Evolutionary conservation across 208 protist species (phyloP), one percentile per base, ranked within the genome.

Genomic region (Leptomonas seymouri): DNA sequence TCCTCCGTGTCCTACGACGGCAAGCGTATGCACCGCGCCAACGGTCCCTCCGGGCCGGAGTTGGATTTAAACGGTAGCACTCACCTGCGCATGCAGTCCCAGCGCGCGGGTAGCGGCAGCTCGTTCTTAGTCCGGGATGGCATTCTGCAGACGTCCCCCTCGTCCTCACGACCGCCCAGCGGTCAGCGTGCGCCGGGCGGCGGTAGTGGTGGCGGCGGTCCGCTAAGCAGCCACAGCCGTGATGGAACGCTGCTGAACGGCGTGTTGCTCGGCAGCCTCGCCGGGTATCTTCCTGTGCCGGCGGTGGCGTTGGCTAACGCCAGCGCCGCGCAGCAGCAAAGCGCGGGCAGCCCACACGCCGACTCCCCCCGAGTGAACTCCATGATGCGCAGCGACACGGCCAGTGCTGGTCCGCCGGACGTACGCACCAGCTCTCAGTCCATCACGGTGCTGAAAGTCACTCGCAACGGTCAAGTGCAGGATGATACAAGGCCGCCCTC

Each of bases 371-470:
- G 45, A 7, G 59, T 54, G 2, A 64, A 42, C 28, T 7, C 15
- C 3, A 44, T 1, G 18, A 5, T 45, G 28, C 27, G 28, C 42
- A 27, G 28, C 55, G 6, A 12, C 3, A 21, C 6, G n/a, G 30
- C 28, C 3, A 30, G 45, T 16, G 25, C 36, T 1, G 46, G 3
- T 27, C 48, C 53, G n/a, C 61, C 30, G 15, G 61, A 63, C 25
- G 3, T 56, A 1, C 61, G 45, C 49, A 58, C 34, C 41, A 64
- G 61, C 36, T 31, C 30, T 6, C 69, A 75, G 31, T 75, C 69
- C 14, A 75, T 75, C 30, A 61, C 59, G 9, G 69, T 75, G 31
- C 25, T 75, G 15, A 55, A 23, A 12, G 69, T 68, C 12, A 68
- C 60, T 11, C 61, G 54, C 31, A 53, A 63, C n/a, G 54, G 69